A percentile compares a stretch with the other conserved stretches of the same genome.
Evolutionary conservation across 2,329 filamentous ascomycete genomes (phyloP).

Genomic region (Leptographium lundbergii): DNA sequence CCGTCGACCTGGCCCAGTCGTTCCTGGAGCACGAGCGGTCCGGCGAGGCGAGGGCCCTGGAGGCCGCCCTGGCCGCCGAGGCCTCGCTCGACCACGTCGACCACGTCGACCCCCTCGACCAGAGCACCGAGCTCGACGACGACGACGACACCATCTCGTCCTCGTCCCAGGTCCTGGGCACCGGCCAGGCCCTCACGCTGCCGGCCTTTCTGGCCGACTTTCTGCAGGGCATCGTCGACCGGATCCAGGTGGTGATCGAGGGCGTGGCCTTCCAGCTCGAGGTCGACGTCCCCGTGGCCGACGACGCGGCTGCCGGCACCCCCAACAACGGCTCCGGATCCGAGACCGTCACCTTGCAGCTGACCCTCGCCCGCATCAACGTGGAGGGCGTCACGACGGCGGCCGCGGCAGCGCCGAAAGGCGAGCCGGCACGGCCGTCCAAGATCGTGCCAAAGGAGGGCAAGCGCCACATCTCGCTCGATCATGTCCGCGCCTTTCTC

Average conservation of each 20-base stretch:
- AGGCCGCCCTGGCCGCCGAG: constrained; percentile 54
- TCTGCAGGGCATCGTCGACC: constrained; percentile 61
- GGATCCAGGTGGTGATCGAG: constrained; percentile 53
- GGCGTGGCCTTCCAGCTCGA: constrained; percentile 56
- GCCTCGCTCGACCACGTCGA: constrained; percentile 22
- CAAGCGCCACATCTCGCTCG: constrained; percentile 52
- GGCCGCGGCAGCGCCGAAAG: neutral
- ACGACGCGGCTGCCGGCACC: neutral
- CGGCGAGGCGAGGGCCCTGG: constrained; percentile 52
- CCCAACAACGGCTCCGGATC: constrained; percentile 18
- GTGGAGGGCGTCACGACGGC: constrained; percentile 51
- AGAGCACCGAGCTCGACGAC: constrained; percentile 40
- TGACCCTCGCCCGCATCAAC: constrained; percentile 51
- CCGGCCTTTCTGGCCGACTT: constrained; percentile 60
- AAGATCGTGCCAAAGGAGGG: constrained; percentile 41
- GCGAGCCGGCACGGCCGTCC: constrained; percentile 7
- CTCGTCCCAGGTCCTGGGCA: constrained; percentile 35
- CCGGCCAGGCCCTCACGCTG: constrained; percentile 55
- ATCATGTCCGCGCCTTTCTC: constrained; percentile 49
- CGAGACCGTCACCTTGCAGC: constrained; percentile 49
- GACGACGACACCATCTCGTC: constrained; percentile 40
- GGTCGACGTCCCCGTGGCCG: constrained; percentile 40
- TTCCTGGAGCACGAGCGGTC: constrained; percentile 62
- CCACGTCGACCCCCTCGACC: constrained; percentile 34
- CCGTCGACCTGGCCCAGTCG: constrained; percentile 62